A percentile compares a stretch with the other conserved stretches of the same genome.
Conservation (phyloP, 169 alveolate species). For the Plasmodium knowlesi region DNA sequence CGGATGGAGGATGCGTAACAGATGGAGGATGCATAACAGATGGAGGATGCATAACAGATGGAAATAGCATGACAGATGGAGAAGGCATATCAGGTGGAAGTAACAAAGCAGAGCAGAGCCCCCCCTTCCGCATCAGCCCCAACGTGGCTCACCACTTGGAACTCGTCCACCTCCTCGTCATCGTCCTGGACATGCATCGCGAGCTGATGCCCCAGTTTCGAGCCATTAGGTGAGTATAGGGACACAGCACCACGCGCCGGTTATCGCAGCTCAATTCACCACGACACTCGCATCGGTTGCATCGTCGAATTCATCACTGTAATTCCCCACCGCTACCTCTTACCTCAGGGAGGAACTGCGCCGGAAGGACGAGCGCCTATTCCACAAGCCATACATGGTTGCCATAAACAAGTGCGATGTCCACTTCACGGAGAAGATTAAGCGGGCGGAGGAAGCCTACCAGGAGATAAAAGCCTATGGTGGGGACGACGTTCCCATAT, state of each 20-base stretch:
- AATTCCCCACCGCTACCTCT: neutral
- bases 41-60: neutral
- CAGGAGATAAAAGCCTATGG: slow-evolving; percentile 19
- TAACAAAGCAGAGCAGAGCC: neutral
- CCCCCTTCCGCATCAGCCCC: slow-evolving; percentile 18
- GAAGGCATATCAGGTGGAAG: neutral
- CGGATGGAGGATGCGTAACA: neutral
- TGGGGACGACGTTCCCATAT: slow-evolving; percentile 14
- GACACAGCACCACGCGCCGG: neutral
- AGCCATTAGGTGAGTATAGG: slow-evolving; percentile 30
- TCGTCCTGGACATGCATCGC: slow-evolving; percentile 26
- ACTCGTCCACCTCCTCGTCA: slow-evolving; percentile 52
- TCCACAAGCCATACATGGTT: slow-evolving; percentile 49
- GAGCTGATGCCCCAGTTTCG: slow-evolving; percentile 12
- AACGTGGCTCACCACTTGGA: slow-evolving; percentile 29
- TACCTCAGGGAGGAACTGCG: slow-evolving; percentile 35
- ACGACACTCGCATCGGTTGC: neutral
- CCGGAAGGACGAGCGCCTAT: slow-evolving; percentile 22
- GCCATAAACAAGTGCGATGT: slow-evolving; percentile 70
- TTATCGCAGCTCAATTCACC: neutral
- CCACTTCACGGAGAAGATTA: slow-evolving; percentile 49
- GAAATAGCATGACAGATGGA: neutral
- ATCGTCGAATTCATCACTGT: neutral
- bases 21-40: neutral
- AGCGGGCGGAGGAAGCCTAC: slow-evolving; percentile 47